Conservation (phyloP, 208 protist species). For the Vickermania ingenoplastis region DNA sequence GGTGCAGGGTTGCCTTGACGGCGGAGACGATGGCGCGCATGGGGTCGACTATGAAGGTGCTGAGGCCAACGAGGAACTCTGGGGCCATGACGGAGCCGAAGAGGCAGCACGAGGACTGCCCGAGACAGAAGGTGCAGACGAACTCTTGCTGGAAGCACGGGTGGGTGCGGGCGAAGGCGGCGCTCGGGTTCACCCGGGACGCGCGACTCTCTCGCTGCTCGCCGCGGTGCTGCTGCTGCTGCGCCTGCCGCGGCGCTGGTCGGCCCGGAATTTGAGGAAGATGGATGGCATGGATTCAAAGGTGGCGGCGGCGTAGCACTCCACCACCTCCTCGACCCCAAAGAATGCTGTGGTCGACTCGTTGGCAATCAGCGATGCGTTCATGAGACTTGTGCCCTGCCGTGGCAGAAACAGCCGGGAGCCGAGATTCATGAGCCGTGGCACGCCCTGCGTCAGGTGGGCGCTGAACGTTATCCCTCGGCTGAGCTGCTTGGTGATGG, state of each 20-base stretch:
- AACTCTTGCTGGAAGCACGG: conserved; percentile 60
- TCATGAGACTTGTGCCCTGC: not conserved
- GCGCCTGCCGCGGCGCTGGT: conserved; percentile 12
- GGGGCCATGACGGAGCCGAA: conserved; percentile 38
- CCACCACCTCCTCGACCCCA: not conserved
- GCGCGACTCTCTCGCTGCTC: conserved; percentile 1
- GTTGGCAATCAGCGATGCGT: not conserved
- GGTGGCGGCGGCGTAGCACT: conserved; percentile 20
- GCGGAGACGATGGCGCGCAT: conserved; percentile 26
- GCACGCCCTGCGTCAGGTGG: conserved; percentile 24
- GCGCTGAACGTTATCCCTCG: conserved; percentile 32
- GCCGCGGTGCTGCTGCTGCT: conserved; percentile 5
- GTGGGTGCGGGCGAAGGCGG: conserved; percentile 7
- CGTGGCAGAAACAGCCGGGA: conserved; percentile 17
- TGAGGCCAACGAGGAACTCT: conserved; percentile 47
- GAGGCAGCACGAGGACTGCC: conserved; percentile 17
- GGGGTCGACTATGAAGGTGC: conserved; percentile 38
- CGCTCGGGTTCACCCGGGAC: conserved; percentile 17
- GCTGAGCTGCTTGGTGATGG: not conserved
- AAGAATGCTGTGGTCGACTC: not conserved
- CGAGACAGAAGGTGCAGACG: conserved; percentile 23
- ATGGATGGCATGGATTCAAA: conserved; percentile 51
- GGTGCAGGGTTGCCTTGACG: conserved; percentile 43
- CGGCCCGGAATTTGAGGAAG: conserved; percentile 44
- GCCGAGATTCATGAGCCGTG: conserved; percentile 30